phyloP scores from a whole-genome alignment of 176 grass and related monocot species.

The Areca catechu region DNA sequence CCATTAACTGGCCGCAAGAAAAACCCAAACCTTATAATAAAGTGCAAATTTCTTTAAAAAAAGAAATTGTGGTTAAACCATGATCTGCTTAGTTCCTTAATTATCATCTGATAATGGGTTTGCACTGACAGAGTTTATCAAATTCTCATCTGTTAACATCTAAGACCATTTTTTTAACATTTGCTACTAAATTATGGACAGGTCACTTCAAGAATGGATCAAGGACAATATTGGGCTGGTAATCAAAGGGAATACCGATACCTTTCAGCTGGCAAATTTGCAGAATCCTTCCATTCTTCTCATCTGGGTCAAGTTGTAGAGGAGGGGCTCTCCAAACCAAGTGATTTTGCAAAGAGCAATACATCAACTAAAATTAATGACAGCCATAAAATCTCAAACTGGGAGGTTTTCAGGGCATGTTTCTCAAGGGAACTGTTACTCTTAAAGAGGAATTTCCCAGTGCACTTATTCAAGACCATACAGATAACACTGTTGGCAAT shows the following conservation, averaged over 20 bases:
- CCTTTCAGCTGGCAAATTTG: conserved; percentile 46
- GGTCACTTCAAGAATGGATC: conserved; percentile 81
- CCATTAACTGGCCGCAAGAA: too few species aligned
- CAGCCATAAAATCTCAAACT: conserved; percentile 44
- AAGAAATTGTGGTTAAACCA: too few species aligned
- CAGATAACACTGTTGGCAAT: conserved; percentile 70
- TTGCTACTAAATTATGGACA: conserved; percentile 22
- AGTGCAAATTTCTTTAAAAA: too few species aligned
- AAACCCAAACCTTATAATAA: too few species aligned
- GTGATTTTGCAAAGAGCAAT: conserved; percentile 24
- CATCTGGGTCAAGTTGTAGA: conserved; percentile 27
- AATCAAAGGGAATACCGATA: conserved; percentile 56
- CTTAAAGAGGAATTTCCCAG: conserved; percentile 68
- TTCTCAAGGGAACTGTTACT: conserved; percentile 76
- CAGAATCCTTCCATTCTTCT: conserved; percentile 38
- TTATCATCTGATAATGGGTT: neutral
- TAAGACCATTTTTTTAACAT: too few species aligned
- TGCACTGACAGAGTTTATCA: neutral
- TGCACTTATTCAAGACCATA: conserved; percentile 91
- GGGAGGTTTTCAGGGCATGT: conserved; percentile 82
- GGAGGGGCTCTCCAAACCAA: conserved; percentile 23
- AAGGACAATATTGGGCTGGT: conserved; percentile 75
- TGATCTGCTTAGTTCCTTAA: too few species aligned
- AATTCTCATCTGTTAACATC: neutral
- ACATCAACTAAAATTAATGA: conserved; percentile 27